Conservation (phyloP, 2,329 filamentous ascomycete species). For the Fusarium sterilihyphosum region DNA sequence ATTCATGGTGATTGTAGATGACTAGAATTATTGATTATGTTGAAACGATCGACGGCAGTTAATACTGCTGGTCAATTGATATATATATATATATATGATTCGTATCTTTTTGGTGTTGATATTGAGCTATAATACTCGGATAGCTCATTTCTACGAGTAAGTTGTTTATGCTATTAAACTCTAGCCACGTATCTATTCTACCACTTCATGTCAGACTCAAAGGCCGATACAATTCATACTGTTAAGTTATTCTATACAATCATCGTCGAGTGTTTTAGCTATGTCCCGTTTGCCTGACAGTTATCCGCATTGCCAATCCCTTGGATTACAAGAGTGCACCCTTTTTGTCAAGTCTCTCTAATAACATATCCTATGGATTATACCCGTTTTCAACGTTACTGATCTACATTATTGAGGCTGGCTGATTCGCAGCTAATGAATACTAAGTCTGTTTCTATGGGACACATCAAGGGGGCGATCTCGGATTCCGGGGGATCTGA, state of each 20-base stretch:
- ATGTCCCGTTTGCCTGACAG: background rate
- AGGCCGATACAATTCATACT: background rate
- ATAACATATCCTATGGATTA: background rate
- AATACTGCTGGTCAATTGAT: background rate
- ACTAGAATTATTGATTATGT: accelerated
- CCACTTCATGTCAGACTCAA: accelerated
- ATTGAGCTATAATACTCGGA: background rate
- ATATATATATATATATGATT: background rate
- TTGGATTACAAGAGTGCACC: background rate
- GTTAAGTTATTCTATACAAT: background rate
- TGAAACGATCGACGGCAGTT: accelerated
- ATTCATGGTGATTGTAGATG: accelerated
- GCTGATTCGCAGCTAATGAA: background rate
- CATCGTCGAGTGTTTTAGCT: accelerated
- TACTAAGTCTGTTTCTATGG: background rate
- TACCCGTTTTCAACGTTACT: background rate
- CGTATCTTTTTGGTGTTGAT: too few species aligned
- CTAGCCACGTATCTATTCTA: accelerated
- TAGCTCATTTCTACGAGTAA: background rate
- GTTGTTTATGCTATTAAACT: background rate
- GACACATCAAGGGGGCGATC: too few species aligned
- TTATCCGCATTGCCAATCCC: background rate
- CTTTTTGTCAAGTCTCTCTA: background rate
- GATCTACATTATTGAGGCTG: background rate
- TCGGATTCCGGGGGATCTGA: background rate